These are phyloP conservation scores for Podospora fimiseda DNA, from an alignment of 495 filamentous ascomycete species.

Conservation along the genomic window DNA sequence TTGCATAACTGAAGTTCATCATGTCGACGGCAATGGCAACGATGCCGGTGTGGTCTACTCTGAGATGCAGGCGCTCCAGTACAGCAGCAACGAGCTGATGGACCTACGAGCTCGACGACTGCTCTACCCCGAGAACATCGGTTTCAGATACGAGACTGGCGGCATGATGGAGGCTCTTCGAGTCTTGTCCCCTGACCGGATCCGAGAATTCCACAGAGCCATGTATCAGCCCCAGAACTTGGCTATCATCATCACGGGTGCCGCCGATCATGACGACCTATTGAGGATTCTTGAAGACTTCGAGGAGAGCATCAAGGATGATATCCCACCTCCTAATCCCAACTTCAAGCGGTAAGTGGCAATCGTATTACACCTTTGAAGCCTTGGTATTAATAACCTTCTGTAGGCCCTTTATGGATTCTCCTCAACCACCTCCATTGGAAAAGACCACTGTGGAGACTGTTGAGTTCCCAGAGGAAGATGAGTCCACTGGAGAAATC, in stretches of 20 bases:
- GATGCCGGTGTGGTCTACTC: conserved; percentile 98
- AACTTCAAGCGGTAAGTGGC: conserved; percentile 61
- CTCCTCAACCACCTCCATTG: conserved; percentile 64
- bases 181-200: conserved; percentile 77
- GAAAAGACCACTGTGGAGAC: conserved; percentile 62
- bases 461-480: conserved; percentile 93
- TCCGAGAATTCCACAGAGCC: conserved; percentile 83
- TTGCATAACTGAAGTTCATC: conserved; percentile 94
- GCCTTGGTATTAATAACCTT: background rate
- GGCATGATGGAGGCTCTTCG: conserved; percentile 92
- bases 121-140: conserved; percentile 81
- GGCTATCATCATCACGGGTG: conserved; percentile 81
- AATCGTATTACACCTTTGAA: background rate
- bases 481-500: conserved; percentile 86
- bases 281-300: conserved; percentile 77
- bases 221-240: conserved; percentile 99
- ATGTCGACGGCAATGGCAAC: conserved; percentile 85
- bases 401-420: conserved; percentile 78
- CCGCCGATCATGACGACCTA: conserved; percentile 76
- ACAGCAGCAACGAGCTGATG: conserved; percentile 75
- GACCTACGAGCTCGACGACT: conserved; percentile 68
- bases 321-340: conserved; percentile 64
- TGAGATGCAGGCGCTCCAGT: conserved; percentile 96
- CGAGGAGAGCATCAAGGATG: conserved; percentile 75
- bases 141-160: conserved; percentile 94